A percentile compares a stretch with the other conserved stretches of the same genome.
phyloP scores from a whole-genome alignment of 805 yeast genomes.

The Pichia insulana region DNA sequence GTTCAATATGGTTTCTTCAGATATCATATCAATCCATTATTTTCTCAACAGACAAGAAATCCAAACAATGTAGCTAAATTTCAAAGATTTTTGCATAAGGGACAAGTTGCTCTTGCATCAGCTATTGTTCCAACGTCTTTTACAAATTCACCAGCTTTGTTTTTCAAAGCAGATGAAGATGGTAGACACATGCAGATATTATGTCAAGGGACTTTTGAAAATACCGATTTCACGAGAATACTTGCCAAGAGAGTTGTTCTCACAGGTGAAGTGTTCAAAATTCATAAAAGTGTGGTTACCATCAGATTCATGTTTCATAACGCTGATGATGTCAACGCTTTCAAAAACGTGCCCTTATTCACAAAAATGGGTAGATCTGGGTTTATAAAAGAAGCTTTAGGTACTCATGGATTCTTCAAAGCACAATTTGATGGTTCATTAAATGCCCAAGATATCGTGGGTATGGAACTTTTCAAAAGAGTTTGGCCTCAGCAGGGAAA shows the following conservation, averaged over 20 bases:
- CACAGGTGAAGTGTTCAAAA: constrained; percentile 93
- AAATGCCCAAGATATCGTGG: constrained; percentile 86
- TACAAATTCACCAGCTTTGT: constrained; percentile 76
- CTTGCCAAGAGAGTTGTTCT: constrained; percentile 81
- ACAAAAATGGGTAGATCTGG: constrained; percentile 93
- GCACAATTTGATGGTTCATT: constrained; percentile 89
- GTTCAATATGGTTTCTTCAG: constrained; percentile 94
- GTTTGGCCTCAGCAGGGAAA: constrained; percentile 64
- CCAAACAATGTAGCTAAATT: constrained; percentile 82
- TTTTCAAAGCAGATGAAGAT: constrained; percentile 52
- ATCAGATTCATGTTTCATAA: constrained; percentile 96
- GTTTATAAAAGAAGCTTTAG: constrained; percentile 87
- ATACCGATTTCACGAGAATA: constrained; percentile 76
- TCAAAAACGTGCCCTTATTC: constrained; percentile 84
- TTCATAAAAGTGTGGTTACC: constrained; percentile 86
- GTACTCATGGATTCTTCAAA: constrained; percentile 97
- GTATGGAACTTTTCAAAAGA: constrained; percentile 88
- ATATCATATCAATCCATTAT: constrained; percentile 70
- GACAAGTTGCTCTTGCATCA: constrained; percentile 68
- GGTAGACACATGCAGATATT: constrained; percentile 43
- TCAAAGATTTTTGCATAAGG: constrained; percentile 77
- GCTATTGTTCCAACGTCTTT: constrained; percentile 82
- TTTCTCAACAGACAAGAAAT: constrained; percentile 68
- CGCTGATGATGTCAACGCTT: constrained; percentile 79
- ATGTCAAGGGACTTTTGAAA: constrained; percentile 86